A percentile compares a stretch with the other conserved stretches of the same genome.
These are phyloP conservation scores for Coniochaeta hoffmannii DNA, from an alignment of 2,329 filamentous ascomycete species.

Conservation along the genomic window DNA sequence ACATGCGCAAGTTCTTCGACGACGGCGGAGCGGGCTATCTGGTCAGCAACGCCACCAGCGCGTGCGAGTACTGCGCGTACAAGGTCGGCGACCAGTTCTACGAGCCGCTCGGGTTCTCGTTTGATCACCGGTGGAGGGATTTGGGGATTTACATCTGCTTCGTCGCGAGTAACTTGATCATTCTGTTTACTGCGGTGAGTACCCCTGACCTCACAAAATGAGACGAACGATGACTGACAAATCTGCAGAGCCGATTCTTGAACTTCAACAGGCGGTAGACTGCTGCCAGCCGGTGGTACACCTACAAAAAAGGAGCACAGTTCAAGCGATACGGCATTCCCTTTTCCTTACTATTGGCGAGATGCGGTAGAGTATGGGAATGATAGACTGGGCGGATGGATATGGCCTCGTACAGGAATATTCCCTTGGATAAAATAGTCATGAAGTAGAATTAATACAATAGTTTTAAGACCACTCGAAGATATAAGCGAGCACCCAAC, in stretches of 20 bases:
- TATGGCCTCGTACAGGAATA: background rate
- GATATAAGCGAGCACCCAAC: too few relatives aligned
- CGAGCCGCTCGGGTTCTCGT: constrained; percentile 56
- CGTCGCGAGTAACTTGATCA: constrained; percentile 67
- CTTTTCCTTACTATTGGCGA: background rate
- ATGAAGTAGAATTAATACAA: background rate
- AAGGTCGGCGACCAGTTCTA: constrained; percentile 78
- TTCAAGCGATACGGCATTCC: background rate
- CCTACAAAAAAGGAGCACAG: background rate
- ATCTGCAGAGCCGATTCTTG: constrained; percentile 37
- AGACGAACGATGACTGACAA: constrained; percentile 10
- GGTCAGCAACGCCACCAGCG: constrained; percentile 53
- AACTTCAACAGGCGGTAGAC: constrained; percentile 44
- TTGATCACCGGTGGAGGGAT: constrained; percentile 69
- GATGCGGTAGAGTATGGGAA: background rate
- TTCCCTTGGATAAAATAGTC: background rate
- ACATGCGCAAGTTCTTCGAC: constrained; percentile 66
- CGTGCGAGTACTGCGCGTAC: constrained; percentile 78
- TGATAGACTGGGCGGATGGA: background rate
- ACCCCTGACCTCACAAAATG: background rate
- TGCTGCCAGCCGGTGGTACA: background rate
- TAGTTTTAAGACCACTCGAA: too few relatives aligned
- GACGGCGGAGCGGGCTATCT: constrained; percentile 66
- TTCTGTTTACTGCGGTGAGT: constrained; percentile 47
- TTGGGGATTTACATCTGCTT: constrained; percentile 72